Evolutionary conservation across 2,329 filamentous ascomycete genomes (phyloP), one percentile per base, ranked within the genome.

Genomic region (Didymosphaeria variabile): DNA sequence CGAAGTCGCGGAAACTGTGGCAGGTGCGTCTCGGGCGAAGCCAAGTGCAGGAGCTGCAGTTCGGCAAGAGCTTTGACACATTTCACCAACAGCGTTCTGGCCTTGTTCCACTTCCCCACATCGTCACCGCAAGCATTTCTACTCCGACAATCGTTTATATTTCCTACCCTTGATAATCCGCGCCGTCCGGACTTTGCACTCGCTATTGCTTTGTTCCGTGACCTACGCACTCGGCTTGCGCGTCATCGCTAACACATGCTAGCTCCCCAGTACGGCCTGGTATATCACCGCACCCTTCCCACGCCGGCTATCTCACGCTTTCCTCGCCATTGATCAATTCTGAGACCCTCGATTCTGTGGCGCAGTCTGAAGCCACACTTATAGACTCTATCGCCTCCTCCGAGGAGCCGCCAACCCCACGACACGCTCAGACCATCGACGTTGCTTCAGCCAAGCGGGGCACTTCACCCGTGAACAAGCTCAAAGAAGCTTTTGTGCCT

Each of bases 401-500:
- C 64, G 64, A 73, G 49, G 71, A 72, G 54, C 66, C 67, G 29
- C 67, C 72, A 64, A 65, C 69, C 42, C 73, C 72, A 50, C 45
- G 55, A 31, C 65, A 76, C 73, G 64, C 78, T 45, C 72, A 69
- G 51, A 77, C 76, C 55, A 66, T 75, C 61, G 73, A 75, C 68
- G 60, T 72, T 45, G 56, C 70, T 56, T 61, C 71, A 17, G 69
- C 81, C 63, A 85, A 85, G 67, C 86, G 90, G 61, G 88, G 88
- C 26, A 83, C 86, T 21, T 94, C 92, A 10, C 90, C 91, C 12
- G 88, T 86, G 55, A 87, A 88, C 71, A 91, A 89, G 72, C 82
- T 94, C 63, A 90, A 87, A 75, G 88, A 90, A 72, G 90, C 90
- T 13, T 92, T 95, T 71, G 86, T 81, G 60, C 77, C 75, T 17